phyloP scores from a whole-genome alignment of 768 basidiomycete genomes.

The Phlegmacium glaucopus region DNA sequence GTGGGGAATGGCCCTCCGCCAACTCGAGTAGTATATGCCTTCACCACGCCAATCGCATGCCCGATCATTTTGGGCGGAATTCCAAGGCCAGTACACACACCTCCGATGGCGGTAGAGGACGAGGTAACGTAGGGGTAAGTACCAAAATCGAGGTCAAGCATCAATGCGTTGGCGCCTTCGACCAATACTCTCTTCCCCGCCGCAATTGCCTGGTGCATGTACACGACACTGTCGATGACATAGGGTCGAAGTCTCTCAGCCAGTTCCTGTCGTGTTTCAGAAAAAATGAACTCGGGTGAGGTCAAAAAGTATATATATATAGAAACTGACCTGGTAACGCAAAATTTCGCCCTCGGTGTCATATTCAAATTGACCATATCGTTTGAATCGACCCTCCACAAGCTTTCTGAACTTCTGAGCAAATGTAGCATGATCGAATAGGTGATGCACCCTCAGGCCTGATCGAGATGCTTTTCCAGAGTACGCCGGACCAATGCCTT shows the following conservation, averaged over 20 bases:
- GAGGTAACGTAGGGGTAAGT: constrained; percentile 99
- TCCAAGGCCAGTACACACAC: constrained; percentile 96
- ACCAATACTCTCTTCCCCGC: constrained; percentile 81
- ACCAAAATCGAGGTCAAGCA: constrained; percentile 98
- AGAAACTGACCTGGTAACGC: constrained; percentile 78
- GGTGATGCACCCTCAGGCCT: constrained; percentile 93
- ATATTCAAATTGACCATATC: constrained; percentile 97
- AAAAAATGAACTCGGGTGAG: background rate
- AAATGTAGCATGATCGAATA: constrained; percentile 85
- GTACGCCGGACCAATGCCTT: constrained; percentile 98
- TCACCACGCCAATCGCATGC: constrained; percentile 89
- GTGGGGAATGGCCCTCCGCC: constrained; percentile 99
- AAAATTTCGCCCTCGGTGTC: constrained; percentile 96
- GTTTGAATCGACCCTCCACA: constrained; percentile 96
- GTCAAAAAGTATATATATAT: too few species aligned
- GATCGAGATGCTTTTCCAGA: constrained; percentile 96
- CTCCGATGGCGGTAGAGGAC: constrained; percentile 89
- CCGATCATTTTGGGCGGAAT: constrained; percentile 89
- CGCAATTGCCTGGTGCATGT: constrained; percentile 76
- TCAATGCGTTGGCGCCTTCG: constrained; percentile 96
- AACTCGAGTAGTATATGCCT: constrained; percentile 97
- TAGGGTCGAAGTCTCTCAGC: constrained; percentile 84
- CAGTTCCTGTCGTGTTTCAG: constrained; percentile 51
- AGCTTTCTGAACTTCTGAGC: constrained; percentile 90
- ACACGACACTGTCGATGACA: constrained; percentile 85